These are phyloP conservation scores for Eucalyptus regnans DNA, from an alignment of 345 rosid genomes.

Conservation along the genomic window DNA sequence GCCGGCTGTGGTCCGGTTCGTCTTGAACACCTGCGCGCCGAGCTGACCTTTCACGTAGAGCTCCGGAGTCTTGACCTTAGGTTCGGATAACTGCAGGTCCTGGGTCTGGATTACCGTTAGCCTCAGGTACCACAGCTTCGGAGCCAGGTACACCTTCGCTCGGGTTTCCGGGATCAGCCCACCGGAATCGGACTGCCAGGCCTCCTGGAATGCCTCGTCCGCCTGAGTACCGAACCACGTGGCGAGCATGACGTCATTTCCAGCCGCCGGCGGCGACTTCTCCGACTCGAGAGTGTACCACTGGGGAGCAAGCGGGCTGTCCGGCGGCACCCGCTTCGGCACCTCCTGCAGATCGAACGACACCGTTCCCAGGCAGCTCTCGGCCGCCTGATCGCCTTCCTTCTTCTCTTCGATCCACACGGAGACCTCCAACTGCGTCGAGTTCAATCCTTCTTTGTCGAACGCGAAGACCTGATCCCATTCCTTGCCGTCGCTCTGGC, in stretches of 20 bases:
- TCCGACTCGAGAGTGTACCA: conserved; percentile 87
- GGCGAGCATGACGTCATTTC: conserved; percentile 91
- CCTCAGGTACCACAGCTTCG: conserved; percentile 92
- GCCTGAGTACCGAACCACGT: conserved; percentile 92
- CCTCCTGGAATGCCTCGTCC: conserved; percentile 91
- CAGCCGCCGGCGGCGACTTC: conserved; percentile 28
- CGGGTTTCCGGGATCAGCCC: conserved; percentile 84
- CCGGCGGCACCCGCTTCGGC: conserved; percentile 81
- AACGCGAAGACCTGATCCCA: conserved; percentile 94
- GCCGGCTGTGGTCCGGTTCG: conserved; percentile 47
- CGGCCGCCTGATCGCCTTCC: conserved; percentile 33
- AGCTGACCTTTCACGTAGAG: conserved; percentile 76
- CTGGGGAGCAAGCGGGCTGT: conserved; percentile 88
- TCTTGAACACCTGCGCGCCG: conserved; percentile 79
- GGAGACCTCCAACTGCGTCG: conserved; percentile 61
- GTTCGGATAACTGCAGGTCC: conserved; percentile 69
- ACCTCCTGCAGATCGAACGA: conserved; percentile 86
- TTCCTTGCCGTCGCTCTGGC: conserved; percentile 45
- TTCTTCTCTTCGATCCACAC: conserved; percentile 67
- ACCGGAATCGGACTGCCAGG: conserved; percentile 98
- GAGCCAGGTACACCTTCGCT: conserved; percentile 82
- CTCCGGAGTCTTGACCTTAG: conserved; percentile 56
- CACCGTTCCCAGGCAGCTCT: conserved; percentile 69
- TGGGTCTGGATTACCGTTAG: conserved; percentile 97
- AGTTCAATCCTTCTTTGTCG: conserved; percentile 70